Percentiles rank a stretch among this genome's conserved stretches.
phyloP scores from a whole-genome alignment of 345 rosid genomes.

The Syzygium aqueum region DNA sequence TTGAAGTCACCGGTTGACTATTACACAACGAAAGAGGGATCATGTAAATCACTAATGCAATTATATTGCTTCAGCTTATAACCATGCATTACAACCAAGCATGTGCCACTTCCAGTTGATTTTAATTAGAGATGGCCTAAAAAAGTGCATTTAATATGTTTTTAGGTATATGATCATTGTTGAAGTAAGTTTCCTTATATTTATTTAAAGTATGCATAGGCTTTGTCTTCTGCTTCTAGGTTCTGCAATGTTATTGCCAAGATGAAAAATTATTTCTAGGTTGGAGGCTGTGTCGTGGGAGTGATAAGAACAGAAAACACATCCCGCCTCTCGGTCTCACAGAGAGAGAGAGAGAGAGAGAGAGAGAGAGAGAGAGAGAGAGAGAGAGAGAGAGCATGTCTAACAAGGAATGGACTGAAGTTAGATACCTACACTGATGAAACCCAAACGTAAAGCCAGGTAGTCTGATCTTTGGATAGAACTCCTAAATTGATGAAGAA shows the following conservation, averaged over 20 bases:
- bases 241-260: neutral
- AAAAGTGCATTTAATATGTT: neutral
- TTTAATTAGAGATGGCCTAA: neutral
- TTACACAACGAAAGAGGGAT: neutral
- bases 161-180: neutral
- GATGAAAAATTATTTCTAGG: neutral
- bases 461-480: conserved; percentile 77
- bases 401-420: neutral
- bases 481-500: conserved; percentile 70
- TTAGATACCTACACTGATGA: conserved; percentile 61
- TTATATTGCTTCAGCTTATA: neutral
- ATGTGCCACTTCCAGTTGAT: neutral
- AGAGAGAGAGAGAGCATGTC: neutral
- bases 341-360: neutral
- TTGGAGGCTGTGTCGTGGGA: neutral
- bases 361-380: neutral
- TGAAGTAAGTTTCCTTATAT: neutral
- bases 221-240: neutral
- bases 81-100: neutral
- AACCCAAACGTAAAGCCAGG: conserved; percentile 77
- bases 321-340: neutral
- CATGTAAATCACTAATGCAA: neutral
- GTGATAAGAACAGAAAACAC: neutral
- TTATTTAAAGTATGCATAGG: neutral
- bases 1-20: neutral